Conservation (phyloP, 2,329 filamentous ascomycete species). For the Colletotrichum coccodes region DNA sequence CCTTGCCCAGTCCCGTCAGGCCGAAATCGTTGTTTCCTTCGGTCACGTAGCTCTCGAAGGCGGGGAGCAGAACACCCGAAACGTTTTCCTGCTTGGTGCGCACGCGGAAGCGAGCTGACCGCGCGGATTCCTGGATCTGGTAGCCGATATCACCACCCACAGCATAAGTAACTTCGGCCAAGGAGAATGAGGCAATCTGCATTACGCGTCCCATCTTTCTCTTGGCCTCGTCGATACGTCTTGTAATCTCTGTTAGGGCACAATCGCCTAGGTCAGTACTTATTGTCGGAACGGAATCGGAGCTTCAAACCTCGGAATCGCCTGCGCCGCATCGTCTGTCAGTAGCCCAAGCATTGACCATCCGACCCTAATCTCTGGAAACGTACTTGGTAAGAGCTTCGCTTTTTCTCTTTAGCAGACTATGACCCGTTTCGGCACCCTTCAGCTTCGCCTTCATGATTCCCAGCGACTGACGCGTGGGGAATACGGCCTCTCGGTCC, state of each 20-base stretch:
- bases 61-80: slow-evolving; percentile 91
- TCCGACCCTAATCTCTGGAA: neutral
- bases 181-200: slow-evolving; percentile 97
- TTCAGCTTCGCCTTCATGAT: slow-evolving; percentile 99
- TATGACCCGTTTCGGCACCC: slow-evolving; percentile 90
- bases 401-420: slow-evolving; percentile 95
- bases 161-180: slow-evolving; percentile 97
- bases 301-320: slow-evolving; percentile 80
- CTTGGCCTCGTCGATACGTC: slow-evolving; percentile 97
- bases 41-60: slow-evolving; percentile 90
- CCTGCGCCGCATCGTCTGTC: slow-evolving; percentile 55
- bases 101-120: slow-evolving; percentile 90
- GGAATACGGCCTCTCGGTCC: slow-evolving; percentile 97
- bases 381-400: slow-evolving; percentile 95
- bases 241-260: slow-evolving; percentile 80
- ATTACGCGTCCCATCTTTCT: slow-evolving; percentile 99
- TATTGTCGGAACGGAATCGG: neutral
- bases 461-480: slow-evolving; percentile 95
- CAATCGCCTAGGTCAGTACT: neutral
- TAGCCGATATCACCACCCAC: slow-evolving; percentile 96
- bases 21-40: slow-evolving; percentile 97
- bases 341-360: neutral
- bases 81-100: slow-evolving; percentile 98
- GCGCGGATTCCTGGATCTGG: slow-evolving; percentile 96
- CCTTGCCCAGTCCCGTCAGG: slow-evolving; percentile 94